Evolutionary conservation across 2,329 filamentous ascomycete genomes (phyloP), one percentile per base, ranked within the genome.

Genomic region (Aspergillus persii): DNA sequence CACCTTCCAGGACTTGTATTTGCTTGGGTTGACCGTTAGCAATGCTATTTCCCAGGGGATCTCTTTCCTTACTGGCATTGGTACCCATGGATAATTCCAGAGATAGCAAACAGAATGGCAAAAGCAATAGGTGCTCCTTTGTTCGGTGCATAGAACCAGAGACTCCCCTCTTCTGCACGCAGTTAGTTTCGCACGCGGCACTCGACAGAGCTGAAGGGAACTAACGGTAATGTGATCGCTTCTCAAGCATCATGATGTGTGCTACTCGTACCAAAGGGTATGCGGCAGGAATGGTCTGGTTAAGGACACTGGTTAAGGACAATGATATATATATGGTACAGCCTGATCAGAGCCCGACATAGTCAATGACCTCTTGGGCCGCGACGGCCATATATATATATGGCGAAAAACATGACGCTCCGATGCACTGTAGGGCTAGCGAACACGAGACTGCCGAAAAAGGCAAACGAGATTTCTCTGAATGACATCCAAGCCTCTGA

Each of bases 91-190:
- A 73, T 60, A 15, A 63, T 31, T 1, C 74, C 76, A 3, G 77
- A 79, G 9, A 74, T 57, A 23, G 71, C 58, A 59, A 79, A 79
- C 8, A 78, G 67, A 8, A 76, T 65, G 2, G 74, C 74, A 64
- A 79, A 79, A 8, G 71, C 71, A 47, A 77, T 75, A 3, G 77
- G 71, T 6, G 73, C 72, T 4, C 74, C 76, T 65, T 78, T 77
- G 46, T 74, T 77, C 2, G 77, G 77, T 8, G 70, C 69, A 65
- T 79, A 79, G 60, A 72, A 72, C 72, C 74, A 79, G 55, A 72
- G 67, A 51, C 73, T 76, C 26, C 68, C 72, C 39, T 70, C 67
- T 59, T 74, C 72, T 74, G 26, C 9, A 18, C 31, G 8, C 29
- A 39, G 44, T 70, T 48, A 68, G 63, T 41, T 29, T 12, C 36